Base-by-base conservation (phyloP, 2,329 filamentous ascomycete genomes). In the Lachnellula suecica region DNA sequence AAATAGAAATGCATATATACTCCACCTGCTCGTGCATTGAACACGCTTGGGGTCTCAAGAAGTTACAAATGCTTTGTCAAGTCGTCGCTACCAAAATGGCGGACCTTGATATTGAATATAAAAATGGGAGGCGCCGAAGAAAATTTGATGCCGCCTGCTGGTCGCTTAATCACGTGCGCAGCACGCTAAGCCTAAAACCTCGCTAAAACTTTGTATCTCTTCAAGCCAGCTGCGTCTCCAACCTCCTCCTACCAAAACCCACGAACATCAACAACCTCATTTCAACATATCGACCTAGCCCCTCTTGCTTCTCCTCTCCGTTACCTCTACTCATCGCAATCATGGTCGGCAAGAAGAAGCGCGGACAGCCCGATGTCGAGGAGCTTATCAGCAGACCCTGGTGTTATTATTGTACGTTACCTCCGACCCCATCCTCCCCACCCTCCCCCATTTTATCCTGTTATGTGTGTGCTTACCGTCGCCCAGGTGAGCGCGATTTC, bases 351-450 rank as follows among this genome's bases (percentile, higher is more conserved):
- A 96, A 96, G 76, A 95, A 94, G 78, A 93, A 91, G 82, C 88
- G 91, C 71, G 84, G 85, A 61, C 87, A 90, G 67, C 89, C 91
- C 58, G 85, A 92, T 65, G 78, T 97, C 62, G 89, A 97, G 75
- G 91, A 97, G 74, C 79, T 96, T 63, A 82, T 99, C 57, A 77
- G 79, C 61, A 87, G 92, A 52, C 88, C 93, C 45, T 97, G 92
- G 92, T 99, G 94, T 76, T 99, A 96, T 75, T 99, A 99, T 77
- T 99, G 94, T 86, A 62, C 53, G 75, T n/a, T n/a, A n/a, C n/a
- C n/a, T n/a, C n/a, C n/a, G n/a, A n/a, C n/a, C n/a, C n/a, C n/a
- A n/a, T n/a, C n/a, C n/a, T n/a, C n/a, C n/a, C n/a, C n/a, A n/a
- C n/a, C n/a, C 29, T 24, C 29, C n/a, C n/a, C 49, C 15, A 38